Percentiles rank a stretch among this genome's conserved stretches.
Conservation (phyloP, 2,329 filamentous ascomycete genomes). For the Fusarium camptoceras region DNA sequence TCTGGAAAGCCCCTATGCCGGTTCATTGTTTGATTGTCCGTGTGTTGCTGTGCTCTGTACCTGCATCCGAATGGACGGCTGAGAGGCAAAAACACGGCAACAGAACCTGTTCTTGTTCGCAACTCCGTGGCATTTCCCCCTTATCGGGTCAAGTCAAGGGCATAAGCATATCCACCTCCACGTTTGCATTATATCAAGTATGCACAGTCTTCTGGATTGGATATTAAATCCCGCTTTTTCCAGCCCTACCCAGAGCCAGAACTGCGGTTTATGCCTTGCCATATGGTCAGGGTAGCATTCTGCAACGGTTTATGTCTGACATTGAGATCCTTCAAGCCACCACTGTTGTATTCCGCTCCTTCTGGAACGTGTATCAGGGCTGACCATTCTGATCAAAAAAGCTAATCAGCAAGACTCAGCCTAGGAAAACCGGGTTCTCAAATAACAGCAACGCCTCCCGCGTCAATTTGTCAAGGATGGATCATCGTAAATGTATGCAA, state of each 20-base stretch:
- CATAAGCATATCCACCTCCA: slow-evolving; percentile 22
- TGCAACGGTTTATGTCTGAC: slow-evolving; percentile 27
- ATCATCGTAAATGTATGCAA: not conserved
- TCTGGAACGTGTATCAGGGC: not conserved
- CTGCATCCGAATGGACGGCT: slow-evolving; percentile 3
- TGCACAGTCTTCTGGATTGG: not conserved
- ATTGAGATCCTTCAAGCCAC: slow-evolving; percentile 16
- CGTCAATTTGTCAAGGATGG: slow-evolving; percentile 1
- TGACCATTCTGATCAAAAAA: not conserved
- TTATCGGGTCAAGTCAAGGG: slow-evolving; percentile 4
- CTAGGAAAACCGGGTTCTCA: slow-evolving; percentile 26
- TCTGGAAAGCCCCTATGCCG: slow-evolving; percentile 4
- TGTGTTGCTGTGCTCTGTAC: slow-evolving; percentile 14
- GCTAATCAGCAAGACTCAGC: slow-evolving; percentile 20
- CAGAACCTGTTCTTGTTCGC: not conserved
- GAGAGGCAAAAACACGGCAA: not conserved
- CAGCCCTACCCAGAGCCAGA: slow-evolving; percentile 32
- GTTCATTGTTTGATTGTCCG: slow-evolving; percentile 4
- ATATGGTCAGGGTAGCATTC: slow-evolving; percentile 17
- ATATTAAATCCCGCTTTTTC: slow-evolving; percentile 28
- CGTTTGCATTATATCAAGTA: slow-evolving; percentile 8
- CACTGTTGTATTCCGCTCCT: not conserved
- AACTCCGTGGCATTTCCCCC: slow-evolving; percentile 8
- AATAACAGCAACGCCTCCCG: slow-evolving; percentile 16
- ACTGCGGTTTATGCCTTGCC: slow-evolving; percentile 20